These are phyloP conservation scores for Metarhizium guizhouense DNA, from an alignment of 2,329 filamentous ascomycete genomes.

Conservation along the genomic window DNA sequence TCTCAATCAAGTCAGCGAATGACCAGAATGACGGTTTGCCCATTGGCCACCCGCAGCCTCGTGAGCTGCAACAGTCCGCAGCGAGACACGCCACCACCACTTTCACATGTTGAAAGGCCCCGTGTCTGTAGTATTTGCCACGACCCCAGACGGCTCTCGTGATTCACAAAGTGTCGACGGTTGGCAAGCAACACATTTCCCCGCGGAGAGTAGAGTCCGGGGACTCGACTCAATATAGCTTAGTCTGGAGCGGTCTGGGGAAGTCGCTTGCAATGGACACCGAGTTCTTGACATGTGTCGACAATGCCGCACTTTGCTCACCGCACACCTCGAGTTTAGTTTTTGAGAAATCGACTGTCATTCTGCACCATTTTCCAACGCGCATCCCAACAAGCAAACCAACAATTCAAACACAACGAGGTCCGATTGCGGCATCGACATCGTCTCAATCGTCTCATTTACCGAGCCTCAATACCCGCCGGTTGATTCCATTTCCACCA, in stretches of 20 bases:
- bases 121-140: background rate
- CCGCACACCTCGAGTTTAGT: background rate
- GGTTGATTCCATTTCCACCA: background rate
- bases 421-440: background rate
- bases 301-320: background rate
- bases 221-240: background rate
- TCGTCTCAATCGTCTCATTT: background rate
- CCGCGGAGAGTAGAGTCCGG: background rate
- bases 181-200: too few relatives aligned
- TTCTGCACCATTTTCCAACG: background rate
- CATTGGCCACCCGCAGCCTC: slow-evolving; percentile 2
- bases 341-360: background rate
- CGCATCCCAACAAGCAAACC: background rate
- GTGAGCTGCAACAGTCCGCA: background rate
- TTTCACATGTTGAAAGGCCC: slow-evolving; percentile 2
- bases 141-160: too few relatives aligned
- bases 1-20: slow-evolving; percentile 2
- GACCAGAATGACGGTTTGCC: background rate
- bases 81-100: background rate
- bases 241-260: slow-evolving; percentile 1
- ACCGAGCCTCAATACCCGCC: background rate
- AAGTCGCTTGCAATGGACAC: background rate
- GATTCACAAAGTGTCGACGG: too few relatives aligned
- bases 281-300: background rate
- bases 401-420: background rate